Base-by-base conservation (phyloP, 164 flowering plant species). In the Chloranthus sessilifolius region DNA sequence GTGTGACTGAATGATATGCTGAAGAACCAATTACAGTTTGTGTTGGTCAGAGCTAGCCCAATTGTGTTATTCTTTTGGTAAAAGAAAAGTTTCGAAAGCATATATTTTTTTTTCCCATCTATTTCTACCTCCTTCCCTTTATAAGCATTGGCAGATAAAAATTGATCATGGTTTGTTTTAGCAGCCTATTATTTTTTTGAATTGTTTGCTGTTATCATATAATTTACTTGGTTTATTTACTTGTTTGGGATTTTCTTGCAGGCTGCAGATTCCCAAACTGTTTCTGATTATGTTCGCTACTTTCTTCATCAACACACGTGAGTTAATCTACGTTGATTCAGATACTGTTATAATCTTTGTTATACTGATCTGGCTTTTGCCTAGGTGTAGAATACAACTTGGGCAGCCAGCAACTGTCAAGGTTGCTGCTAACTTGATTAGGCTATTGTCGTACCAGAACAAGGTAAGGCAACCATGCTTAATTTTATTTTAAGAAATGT, bases 401-500 rank as follows among this genome's bases (percentile, higher is more conserved):
- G 97, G 96, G 47, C 88, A 83, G 74, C 97, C 99, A 56, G 85
- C 99, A 43, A 89, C 97, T 42, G 99, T 94, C 17, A 89, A 89
- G 47, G 97, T 83, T 68, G 90, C 95, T 62, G 96, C 99, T 38
- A 94, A 85, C 66, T 79, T 94, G 50, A 68, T 80, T 59, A 73
- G 97, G 70, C 50, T 82, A 16, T 50, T 94, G 36, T 56, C 96
- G 0, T 94, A 94, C 56, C 73, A 66, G 48, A 94, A 94, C 67
- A 89, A 94, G 95, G 99, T 89, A 53, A 34, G 53, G 11, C 2
- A 39, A 17, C 19, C n/a, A n/a, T n/a, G n/a, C n/a, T n/a, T n/a
- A 26, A 6, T 28, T 12, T 15, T 14, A 27, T 7, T 46, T 27
- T 0, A 22, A 41, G n/a, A 41, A 0, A n/a, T n/a, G n/a, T n/a